phyloP scores from a whole-genome alignment of 768 basidiomycete species.

The Tylopilus sp. region DNA sequence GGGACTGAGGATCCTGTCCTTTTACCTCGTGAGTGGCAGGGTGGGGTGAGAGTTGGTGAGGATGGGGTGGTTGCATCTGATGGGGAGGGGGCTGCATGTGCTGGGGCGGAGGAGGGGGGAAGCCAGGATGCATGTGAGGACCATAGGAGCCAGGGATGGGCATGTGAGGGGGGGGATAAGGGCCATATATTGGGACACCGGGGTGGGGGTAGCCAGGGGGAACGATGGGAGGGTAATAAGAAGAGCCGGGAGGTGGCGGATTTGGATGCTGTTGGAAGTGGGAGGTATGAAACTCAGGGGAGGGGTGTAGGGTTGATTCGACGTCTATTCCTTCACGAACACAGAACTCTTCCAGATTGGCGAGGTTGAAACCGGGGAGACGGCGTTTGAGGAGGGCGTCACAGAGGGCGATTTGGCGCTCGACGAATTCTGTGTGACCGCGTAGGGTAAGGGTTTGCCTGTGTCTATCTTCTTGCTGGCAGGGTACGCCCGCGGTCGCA shows the following conservation, averaged over 20 bases:
- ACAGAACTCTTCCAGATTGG: conserved; percentile 61
- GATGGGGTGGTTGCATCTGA: conserved; percentile 31
- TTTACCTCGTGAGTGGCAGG: conserved; percentile 43
- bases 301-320: conserved; percentile 18
- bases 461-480: conserved; percentile 87
- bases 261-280: conserved; percentile 31
- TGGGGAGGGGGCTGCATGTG: conserved; percentile 36
- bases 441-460: conserved; percentile 82
- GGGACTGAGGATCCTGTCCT: conserved; percentile 75
- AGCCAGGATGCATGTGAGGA: conserved; percentile 59
- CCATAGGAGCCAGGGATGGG: conserved; percentile 45
- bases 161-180: conserved; percentile 42
- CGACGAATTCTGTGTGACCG: conserved; percentile 79
- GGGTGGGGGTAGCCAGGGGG: conserved; percentile 47
- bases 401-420: conserved; percentile 76
- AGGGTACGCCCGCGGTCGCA: conserved; percentile 70
- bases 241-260: conserved; percentile 27
- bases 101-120: conserved; percentile 47
- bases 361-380: conserved; percentile 63
- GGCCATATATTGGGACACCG: conserved; percentile 39
- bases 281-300: conserved; percentile 32
- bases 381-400: conserved; percentile 74
- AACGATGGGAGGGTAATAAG: conserved; percentile 35
- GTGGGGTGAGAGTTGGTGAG: conserved; percentile 20
- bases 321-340: conserved; percentile 66